Conservation (phyloP, 2,329 filamentous ascomycete species). For the Fusarium sp. region DNA sequence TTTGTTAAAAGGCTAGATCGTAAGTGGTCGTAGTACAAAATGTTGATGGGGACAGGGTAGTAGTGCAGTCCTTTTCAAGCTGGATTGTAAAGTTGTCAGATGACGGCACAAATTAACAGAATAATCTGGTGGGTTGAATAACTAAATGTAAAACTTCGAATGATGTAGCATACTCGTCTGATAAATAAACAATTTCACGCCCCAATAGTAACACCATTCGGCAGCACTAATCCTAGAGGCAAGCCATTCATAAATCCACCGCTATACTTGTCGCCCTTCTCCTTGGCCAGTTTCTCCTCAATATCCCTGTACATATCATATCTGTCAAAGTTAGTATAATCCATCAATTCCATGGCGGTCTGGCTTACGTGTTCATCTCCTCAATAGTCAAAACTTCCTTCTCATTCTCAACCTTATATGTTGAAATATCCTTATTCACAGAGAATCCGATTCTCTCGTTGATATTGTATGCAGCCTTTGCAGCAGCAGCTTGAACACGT, state of each 20-base stretch:
- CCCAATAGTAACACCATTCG: slow-evolving; percentile 59
- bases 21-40: too few species aligned
- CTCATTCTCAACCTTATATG: slow-evolving; percentile 72
- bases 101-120: too few species aligned
- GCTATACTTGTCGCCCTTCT: slow-evolving; percentile 50
- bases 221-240: slow-evolving; percentile 61
- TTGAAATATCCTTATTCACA: slow-evolving; percentile 65
- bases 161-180: too few species aligned
- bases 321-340: slow-evolving; percentile 27
- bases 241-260: slow-evolving; percentile 58
- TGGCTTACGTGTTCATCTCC: slow-evolving; percentile 73
- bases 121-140: too few species aligned
- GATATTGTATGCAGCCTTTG: slow-evolving; percentile 70
- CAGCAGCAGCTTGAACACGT: slow-evolving; percentile 67
- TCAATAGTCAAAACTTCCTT: slow-evolving; percentile 74
- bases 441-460: slow-evolving; percentile 75
- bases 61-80: too few species aligned
- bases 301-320: slow-evolving; percentile 71
- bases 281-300: slow-evolving; percentile 60
- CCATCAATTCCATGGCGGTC: accelerated
- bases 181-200: slow-evolving; percentile 11
- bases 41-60: too few species aligned
- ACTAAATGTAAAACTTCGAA: too few species aligned
- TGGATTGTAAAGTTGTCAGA: too few species aligned
- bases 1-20: too few species aligned